These are phyloP conservation scores for Berberis vulgaris DNA, from an alignment of 164 flowering plant species.

Conservation along the genomic window DNA sequence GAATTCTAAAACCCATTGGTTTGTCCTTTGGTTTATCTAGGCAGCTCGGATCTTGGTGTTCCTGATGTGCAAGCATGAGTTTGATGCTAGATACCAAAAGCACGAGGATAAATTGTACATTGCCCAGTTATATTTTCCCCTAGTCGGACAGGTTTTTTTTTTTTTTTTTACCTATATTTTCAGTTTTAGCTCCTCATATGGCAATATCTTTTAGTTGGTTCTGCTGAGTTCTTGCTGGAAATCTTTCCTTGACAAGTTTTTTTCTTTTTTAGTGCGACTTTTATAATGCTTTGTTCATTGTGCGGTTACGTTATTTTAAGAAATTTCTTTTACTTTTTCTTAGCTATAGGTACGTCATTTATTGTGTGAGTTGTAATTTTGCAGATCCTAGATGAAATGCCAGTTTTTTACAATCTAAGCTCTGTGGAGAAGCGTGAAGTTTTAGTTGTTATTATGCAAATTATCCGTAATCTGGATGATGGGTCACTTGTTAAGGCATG, in stretches of 20 bases:
- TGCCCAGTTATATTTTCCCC: constrained; percentile 95
- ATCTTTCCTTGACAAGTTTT: too few species aligned
- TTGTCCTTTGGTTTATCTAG: constrained; percentile 25
- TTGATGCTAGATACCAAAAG: constrained; percentile 95
- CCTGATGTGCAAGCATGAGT: constrained; percentile 96
- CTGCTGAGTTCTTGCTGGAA: too few species aligned
- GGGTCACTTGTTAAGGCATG: constrained; percentile 89
- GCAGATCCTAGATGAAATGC: constrained; percentile 99
- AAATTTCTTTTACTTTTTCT: too few species aligned
- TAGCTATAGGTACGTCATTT: background rate
- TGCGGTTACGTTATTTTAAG: too few species aligned
- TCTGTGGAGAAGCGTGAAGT: constrained; percentile 93
- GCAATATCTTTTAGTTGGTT: too few species aligned
- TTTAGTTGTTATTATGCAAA: constrained; percentile 73
- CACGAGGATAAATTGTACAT: constrained; percentile 93
- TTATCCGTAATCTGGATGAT: constrained; percentile 89
- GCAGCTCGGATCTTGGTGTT: constrained; percentile 93
- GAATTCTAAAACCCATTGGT: background rate
- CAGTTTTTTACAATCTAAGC: constrained; percentile 90
- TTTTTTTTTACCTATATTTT: background rate
- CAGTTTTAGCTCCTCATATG: too few species aligned
- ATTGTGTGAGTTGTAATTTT: constrained; percentile 7
- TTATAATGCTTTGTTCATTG: too few species aligned
- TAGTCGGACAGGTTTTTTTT: constrained; percentile 75
- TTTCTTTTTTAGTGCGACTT: too few species aligned